These are phyloP conservation scores for Bacidia rubella DNA, from an alignment of 495 filamentous ascomycete species.

Conservation along the genomic window DNA sequence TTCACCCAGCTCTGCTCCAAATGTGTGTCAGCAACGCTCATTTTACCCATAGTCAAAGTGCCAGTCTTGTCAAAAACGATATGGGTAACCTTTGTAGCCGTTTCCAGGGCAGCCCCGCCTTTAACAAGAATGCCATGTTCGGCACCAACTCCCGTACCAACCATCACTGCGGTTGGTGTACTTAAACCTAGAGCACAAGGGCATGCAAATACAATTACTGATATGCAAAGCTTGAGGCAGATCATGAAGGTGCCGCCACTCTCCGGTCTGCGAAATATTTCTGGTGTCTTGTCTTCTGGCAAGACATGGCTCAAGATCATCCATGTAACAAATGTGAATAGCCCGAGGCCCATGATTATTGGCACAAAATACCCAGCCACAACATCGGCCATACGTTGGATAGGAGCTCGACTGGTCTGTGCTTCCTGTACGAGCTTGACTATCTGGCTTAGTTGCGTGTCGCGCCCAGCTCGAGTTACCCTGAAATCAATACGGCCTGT, in stretches of 20 bases:
- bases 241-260: conserved; percentile 90
- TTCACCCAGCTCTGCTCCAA: conserved; percentile 55
- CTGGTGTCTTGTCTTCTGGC: conserved; percentile 52
- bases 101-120: conserved; percentile 85
- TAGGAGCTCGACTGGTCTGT: conserved; percentile 86
- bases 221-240: conserved; percentile 93
- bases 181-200: conserved; percentile 89
- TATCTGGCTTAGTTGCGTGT: conserved; percentile 95
- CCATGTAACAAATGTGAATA: conserved; percentile 81
- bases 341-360: conserved; percentile 66
- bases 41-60: conserved; percentile 85
- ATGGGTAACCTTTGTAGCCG: conserved; percentile 78
- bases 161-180: conserved; percentile 97
- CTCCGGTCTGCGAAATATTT: conserved; percentile 67
- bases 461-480: conserved; percentile 82
- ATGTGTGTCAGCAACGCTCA: conserved; percentile 67
- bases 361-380: conserved; percentile 94
- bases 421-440: conserved; percentile 94
- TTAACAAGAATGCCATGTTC: conserved; percentile 96
- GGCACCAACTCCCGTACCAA: conserved; percentile 92
- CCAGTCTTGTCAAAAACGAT: conserved; percentile 99
- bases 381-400: conserved; percentile 83
- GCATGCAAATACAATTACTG: conserved; percentile 96
- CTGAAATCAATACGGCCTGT: conserved; percentile 83
- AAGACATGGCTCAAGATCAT: conserved; percentile 88